Base-by-base conservation (phyloP, 148 eudicot genomes). In the Rhododendron ovatum region DNA sequence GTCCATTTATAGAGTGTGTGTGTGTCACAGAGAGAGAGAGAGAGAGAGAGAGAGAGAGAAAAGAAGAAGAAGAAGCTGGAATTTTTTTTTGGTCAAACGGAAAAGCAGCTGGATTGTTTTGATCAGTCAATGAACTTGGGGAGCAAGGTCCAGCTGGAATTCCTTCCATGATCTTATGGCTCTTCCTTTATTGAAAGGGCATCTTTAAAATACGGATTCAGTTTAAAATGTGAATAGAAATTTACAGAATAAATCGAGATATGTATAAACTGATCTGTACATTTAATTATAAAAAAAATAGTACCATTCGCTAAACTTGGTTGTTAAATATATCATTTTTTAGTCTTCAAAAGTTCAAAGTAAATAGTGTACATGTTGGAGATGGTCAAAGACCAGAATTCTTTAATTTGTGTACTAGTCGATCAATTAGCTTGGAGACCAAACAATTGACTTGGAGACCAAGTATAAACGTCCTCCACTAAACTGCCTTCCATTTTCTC, bases 261-360 rank as follows among this genome's bases (percentile, higher is more conserved):
- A 0, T 41, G 1, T 1, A 6, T 41, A 41, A 41, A 0, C 0
- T 41, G 7, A 41, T 41, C 7, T 6, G 1, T 0, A 6, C 8
- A 41, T 41, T 0, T 41, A 41, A 6, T 41, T 1, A 41, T 6
- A 41, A 41, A 41, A 6, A 41, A 41, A 41, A 41, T 41, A 41
- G 43, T 5, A 5, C 7, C 43, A 41, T 41, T 41, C 7, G 43
- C 43, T 41, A 5, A 41, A 41, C 43, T 41, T 41, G 43, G 5
- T 41, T 41, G 43, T 41, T 41, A 41, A 41, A 5, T 39, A 39
- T 39, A 39, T 41, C 43, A 41, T 41, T 41, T 41, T 41, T 41
- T 41, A 41, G 8, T 41, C 45, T 41, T 41, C 45, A 41, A 41
- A 41, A 41, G 43, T 41, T 41, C 0, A 41, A 41, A 41, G 45